These are phyloP conservation scores for Phytophthora vignae DNA, from an alignment of 352 stramenopile genomes.

Conservation along the genomic window DNA sequence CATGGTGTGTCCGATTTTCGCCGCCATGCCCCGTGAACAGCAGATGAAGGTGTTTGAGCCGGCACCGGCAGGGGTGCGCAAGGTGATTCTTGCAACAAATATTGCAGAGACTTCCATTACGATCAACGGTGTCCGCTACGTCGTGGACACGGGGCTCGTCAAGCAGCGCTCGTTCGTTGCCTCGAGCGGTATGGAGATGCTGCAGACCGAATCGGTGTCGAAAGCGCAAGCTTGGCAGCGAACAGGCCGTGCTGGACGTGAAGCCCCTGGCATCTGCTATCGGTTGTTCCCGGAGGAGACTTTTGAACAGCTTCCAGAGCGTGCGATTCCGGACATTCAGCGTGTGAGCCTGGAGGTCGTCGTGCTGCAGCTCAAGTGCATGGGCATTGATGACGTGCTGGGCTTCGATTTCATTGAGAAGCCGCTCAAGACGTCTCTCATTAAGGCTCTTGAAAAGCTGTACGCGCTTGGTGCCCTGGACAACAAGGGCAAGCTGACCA, in stretches of 20 bases:
- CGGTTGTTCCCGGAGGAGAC: constrained; percentile 87
- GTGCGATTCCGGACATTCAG: constrained; percentile 86
- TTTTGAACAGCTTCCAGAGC: constrained; percentile 82
- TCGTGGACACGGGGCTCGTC: constrained; percentile 88
- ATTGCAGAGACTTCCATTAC: constrained; percentile 99
- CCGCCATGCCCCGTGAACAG: constrained; percentile 93
- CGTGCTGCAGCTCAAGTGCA: constrained; percentile 88
- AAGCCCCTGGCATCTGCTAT: constrained; percentile 84
- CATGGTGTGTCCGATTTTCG: constrained; percentile 96
- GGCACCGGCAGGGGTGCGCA: constrained; percentile 79
- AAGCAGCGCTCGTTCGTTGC: constrained; percentile 92
- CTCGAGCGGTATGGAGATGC: constrained; percentile 88
- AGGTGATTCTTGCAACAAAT: constrained; percentile 96
- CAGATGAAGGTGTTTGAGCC: constrained; percentile 96
- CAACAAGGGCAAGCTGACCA: constrained; percentile 67
- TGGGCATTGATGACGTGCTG: constrained; percentile 87
- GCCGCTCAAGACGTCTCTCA: constrained; percentile 72
- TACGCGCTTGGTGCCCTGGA: constrained; percentile 82
- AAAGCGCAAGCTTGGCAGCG: constrained; percentile 93
- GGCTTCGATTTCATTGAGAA: constrained; percentile 92
- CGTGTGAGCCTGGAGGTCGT: constrained; percentile 87
- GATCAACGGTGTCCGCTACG: constrained; percentile 96
- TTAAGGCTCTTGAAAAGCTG: constrained; percentile 87
- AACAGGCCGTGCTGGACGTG: constrained; percentile 87
- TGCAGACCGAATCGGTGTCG: constrained; percentile 87